Percentiles rank a stretch among this genome's conserved stretches.
phyloP scores from a whole-genome alignment of 345 rosid genomes.

The Streptanthus diversifolius region DNA sequence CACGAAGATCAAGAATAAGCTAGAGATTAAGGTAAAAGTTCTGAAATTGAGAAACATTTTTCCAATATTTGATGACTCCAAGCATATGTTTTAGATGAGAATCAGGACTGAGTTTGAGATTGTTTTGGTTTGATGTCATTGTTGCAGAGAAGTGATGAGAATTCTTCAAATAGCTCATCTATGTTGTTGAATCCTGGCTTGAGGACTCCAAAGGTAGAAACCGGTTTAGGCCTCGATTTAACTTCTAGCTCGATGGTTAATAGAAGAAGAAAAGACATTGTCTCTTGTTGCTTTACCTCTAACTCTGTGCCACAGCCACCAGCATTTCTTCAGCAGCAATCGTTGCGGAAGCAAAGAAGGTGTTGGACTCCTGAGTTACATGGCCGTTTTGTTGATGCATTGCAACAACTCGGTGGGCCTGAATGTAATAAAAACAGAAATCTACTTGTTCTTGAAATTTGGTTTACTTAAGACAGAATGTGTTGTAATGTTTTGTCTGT shows the following conservation, averaged over 20 bases:
- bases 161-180: constrained; percentile 34
- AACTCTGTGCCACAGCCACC: constrained; percentile 35
- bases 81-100: neutral
- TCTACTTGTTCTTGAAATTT: constrained; percentile 10
- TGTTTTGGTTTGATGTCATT: neutral
- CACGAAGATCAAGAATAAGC: constrained; percentile 32
- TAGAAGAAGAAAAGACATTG: constrained; percentile 38
- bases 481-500: neutral
- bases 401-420: constrained; percentile 88
- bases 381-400: constrained; percentile 72
- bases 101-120: neutral
- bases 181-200: constrained; percentile 51
- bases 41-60: neutral
- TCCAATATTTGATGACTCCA: neutral
- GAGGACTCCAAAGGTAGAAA: constrained; percentile 55
- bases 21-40: constrained; percentile 44
- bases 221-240: constrained; percentile 33
- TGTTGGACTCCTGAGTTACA: constrained; percentile 97
- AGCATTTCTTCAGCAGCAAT: constrained; percentile 48
- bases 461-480: neutral
- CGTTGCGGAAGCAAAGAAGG: constrained; percentile 79
- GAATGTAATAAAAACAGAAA: constrained; percentile 45
- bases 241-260: constrained; percentile 40
- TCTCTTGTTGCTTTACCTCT: constrained; percentile 30
- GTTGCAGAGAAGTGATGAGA: constrained; percentile 47